Base-by-base conservation (phyloP, 192 early-diverging fungal species). In the Podila epigama region DNA sequence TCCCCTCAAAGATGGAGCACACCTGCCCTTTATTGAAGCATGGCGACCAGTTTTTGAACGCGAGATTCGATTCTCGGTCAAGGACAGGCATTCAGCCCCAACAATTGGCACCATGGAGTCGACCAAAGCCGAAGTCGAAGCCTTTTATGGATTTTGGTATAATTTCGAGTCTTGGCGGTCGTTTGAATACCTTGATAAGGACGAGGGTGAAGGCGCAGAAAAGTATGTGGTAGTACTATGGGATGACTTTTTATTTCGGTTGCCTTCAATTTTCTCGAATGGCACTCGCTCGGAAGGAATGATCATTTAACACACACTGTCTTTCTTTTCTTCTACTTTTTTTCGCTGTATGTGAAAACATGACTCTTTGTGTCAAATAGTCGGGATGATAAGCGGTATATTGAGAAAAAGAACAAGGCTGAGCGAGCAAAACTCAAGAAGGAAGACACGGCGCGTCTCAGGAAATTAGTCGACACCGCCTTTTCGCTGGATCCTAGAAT, bases 101-200 rank as follows among this genome's bases (percentile, higher is more conserved):
- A 40, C 36, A 11, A 77, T 93, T 42, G 93, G 94, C 10, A 82
- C 81, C 15, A 79, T 81, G 67, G 69, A 85, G 27, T 79, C 89
- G 7, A 77, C 81, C n/a, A 83, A 90, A 31, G 90, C 89, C 28
- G 79, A 92, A 32, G 87, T 92, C 11, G 90, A 92, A 53, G 81
- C 60, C 11, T 94, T 94, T 72, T 94, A 94, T 83, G 80, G 83
- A 18, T 90, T 88, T 60, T 94, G 93, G 93, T 79, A 82, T 56
- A 53, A 67, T n/a, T 92, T 95, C 77, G 92, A 95, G 48, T 93
- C 91, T 22, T 94, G 93, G 92, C 75, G 94, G 52, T 82, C 87
- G 13, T 95, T 92, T 77, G 94, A 95, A 75, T 89, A 86, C 40
- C 66, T 91, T 51, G 93, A 95, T 66, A 92, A 94, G 82, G 90